These are phyloP conservation scores for Chrysanthemum makinoi DNA, from an alignment of 129 eudicot species.

Conservation along the genomic window DNA sequence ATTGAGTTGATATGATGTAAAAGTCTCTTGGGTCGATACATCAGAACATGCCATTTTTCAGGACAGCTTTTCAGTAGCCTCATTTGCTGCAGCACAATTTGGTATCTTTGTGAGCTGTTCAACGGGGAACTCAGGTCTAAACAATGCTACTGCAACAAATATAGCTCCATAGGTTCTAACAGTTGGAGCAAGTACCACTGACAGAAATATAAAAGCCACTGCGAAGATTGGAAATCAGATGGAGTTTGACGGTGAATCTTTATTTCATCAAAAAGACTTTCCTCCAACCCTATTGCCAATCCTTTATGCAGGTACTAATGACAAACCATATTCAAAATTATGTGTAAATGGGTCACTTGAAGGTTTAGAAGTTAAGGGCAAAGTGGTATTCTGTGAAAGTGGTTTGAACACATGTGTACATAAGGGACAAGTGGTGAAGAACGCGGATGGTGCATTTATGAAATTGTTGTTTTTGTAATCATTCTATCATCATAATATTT, in stretches of 20 bases:
- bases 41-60: background rate
- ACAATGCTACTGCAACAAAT: background rate
- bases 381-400: no score
- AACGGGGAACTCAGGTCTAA: conserved; percentile 28
- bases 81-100: conserved; percentile 24
- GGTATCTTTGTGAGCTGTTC: conserved; percentile 41
- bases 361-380: no score
- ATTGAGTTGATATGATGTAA: conserved; percentile 30
- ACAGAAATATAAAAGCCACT: no score
- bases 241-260: background rate
- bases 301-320: background rate
- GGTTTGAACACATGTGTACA: no score
- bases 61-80: conserved; percentile 16
- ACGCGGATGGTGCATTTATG: no score
- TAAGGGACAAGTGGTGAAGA: no score
- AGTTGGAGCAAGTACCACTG: no score
- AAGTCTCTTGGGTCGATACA: conserved; percentile 18
- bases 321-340: background rate
- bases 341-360: no score
- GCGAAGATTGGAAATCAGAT: no score
- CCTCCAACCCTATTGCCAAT: background rate
- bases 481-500: no score
- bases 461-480: no score
- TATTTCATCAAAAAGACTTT: background rate
- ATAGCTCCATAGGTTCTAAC: conserved; percentile 15